Percentiles rank a stretch among this genome's conserved stretches.
phyloP scores from a whole-genome alignment of 768 basidiomycete genomes.

The Russula sp. region DNA sequence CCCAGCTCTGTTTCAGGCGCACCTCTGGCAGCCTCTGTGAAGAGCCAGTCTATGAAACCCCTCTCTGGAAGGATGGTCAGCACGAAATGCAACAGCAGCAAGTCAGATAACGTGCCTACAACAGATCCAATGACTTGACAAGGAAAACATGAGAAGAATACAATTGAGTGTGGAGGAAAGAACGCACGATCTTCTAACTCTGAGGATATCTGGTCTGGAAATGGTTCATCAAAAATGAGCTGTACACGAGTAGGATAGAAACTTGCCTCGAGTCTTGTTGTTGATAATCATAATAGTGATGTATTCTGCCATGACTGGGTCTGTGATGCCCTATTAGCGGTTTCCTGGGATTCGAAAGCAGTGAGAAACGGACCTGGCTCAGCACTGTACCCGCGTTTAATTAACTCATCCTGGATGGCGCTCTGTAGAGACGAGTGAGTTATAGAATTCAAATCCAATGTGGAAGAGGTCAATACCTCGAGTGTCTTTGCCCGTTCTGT shows the following conservation, averaged over 20 bases:
- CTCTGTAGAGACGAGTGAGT: slow-evolving; percentile 44
- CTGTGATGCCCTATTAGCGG: slow-evolving; percentile 39
- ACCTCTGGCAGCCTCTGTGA: slow-evolving; percentile 72
- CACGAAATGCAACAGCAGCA: slow-evolving; percentile 22
- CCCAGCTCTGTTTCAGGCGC: slow-evolving; percentile 44
- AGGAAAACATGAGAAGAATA: slow-evolving; percentile 3
- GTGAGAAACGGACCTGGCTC: slow-evolving; percentile 61
- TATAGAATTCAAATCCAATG: not conserved
- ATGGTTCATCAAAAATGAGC: slow-evolving; percentile 21
- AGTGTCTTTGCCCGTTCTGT: slow-evolving; percentile 72
- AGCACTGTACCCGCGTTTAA: slow-evolving; percentile 64
- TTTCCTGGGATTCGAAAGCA: slow-evolving; percentile 2
- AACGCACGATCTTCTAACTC: slow-evolving; percentile 78
- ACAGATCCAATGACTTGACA: slow-evolving; percentile 70
- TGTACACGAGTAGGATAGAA: not conserved
- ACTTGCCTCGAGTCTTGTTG: slow-evolving; percentile 75
- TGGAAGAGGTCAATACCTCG: slow-evolving; percentile 48
- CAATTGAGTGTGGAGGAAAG: not conserved
- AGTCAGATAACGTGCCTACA: slow-evolving; percentile 52
- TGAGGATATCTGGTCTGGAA: slow-evolving; percentile 75
- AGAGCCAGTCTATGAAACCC: slow-evolving; percentile 87
- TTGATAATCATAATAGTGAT: slow-evolving; percentile 96
- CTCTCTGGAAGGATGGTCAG: slow-evolving; percentile 48
- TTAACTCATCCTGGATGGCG: slow-evolving; percentile 80
- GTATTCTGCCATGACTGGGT: slow-evolving; percentile 91